These are phyloP conservation scores for Boletus vermiculosoides DNA, from an alignment of 768 basidiomycete species.

Conservation along the genomic window DNA sequence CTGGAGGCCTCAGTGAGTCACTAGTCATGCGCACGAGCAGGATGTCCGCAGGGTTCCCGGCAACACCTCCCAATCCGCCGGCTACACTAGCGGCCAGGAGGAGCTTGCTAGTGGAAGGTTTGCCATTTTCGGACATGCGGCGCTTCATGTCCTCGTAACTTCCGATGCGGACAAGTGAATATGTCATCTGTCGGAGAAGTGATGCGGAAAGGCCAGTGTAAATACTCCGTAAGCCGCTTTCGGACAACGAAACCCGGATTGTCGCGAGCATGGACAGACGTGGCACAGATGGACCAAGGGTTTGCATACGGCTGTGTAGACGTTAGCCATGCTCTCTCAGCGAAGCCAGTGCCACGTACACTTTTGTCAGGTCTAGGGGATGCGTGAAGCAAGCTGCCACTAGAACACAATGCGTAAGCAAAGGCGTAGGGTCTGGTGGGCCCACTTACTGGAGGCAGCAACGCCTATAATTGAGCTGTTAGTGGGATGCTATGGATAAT, in stretches of 20 bases:
- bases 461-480: constrained; percentile 42
- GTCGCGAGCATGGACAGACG: constrained; percentile 66
- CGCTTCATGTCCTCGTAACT: constrained; percentile 77
- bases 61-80: constrained; percentile 78
- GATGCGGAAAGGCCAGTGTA: constrained; percentile 84
- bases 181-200: constrained; percentile 86
- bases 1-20: constrained; percentile 71
- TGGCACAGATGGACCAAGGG: constrained; percentile 48
- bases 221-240: constrained; percentile 70
- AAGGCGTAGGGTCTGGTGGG: not conserved
- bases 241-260: constrained; percentile 59
- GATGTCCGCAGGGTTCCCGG: constrained; percentile 81
- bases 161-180: constrained; percentile 82
- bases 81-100: constrained; percentile 67
- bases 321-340: not conserved
- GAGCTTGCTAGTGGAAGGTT: constrained; percentile 53
- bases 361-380: constrained; percentile 84
- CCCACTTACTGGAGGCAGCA: constrained; percentile 57
- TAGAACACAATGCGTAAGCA: constrained; percentile 28
- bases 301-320: constrained; percentile 73
- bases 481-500: not conserved
- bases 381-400: constrained; percentile 83
- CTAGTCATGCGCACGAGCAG: constrained; percentile 86
- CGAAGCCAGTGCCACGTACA: constrained; percentile 43
- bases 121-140: constrained; percentile 47